A percentile compares a stretch with the other conserved stretches of the same genome.
Conservation (phyloP, 129 eudicot genomes). For the Chrysanthemum makinoi region DNA sequence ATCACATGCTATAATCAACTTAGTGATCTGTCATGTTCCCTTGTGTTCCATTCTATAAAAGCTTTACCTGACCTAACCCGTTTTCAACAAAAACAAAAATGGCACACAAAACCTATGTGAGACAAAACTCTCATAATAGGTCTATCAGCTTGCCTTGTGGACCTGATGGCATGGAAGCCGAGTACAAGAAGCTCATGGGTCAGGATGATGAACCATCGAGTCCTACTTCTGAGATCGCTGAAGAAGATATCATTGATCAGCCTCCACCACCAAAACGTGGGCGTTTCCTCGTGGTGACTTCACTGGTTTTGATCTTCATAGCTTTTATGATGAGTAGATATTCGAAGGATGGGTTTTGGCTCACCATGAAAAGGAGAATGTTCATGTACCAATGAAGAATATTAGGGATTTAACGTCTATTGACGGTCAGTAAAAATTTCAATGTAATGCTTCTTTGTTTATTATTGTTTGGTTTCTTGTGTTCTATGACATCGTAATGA, state of each 20-base stretch:
- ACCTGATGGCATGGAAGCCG: conserved; percentile 36
- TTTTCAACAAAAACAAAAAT: conserved; percentile 18
- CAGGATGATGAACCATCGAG: conserved; percentile 31
- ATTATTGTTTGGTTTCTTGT: conserved; percentile 22
- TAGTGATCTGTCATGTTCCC: conserved; percentile 34
- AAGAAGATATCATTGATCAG: conserved; percentile 24
- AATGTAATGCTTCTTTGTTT: conserved; percentile 6
- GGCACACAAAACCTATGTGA: conserved; percentile 30
- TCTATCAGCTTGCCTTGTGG: conserved; percentile 43
- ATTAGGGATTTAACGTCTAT: conserved; percentile 7
- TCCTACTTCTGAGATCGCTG: conserved; percentile 35
- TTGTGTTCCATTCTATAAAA: conserved; percentile 32
- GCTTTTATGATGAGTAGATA: conserved; percentile 31
- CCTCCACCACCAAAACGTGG: conserved; percentile 23
- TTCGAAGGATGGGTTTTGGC: conserved; percentile 33
- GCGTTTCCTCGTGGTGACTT: conserved; percentile 6
- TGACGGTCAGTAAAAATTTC: conserved; percentile 25
- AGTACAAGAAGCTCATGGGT: conserved; percentile 41
- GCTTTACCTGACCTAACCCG: conserved; percentile 20
- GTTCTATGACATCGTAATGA: conserved; percentile 20
- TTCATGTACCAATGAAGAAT: conserved; percentile 19
- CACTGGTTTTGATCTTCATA: conserved; percentile 28
- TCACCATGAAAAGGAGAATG: conserved; percentile 21
- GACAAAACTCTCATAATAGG: conserved; percentile 39
- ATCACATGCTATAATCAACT: conserved; percentile 41